Base-by-base conservation (phyloP, 768 basidiomycete genomes). In the Kwoniella europaea region DNA sequence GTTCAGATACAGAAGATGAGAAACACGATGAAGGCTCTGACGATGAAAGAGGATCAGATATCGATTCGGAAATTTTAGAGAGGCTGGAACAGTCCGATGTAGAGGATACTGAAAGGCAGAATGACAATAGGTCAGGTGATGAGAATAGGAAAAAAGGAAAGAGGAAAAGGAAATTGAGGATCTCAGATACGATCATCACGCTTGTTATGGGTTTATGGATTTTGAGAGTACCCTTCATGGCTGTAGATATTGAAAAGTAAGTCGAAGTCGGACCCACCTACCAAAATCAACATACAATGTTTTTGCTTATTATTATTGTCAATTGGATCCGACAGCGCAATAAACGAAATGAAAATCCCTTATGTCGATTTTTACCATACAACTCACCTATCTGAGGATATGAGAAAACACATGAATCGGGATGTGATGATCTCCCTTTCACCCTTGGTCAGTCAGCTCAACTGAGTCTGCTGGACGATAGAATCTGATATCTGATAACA, bases 201-300 rank as follows among this genome's bases (percentile, higher is more conserved):
- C 85, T 96, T 4, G 85, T 91, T 18, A 81, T 94, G 4, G 91
- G 88, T 2, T 91, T 90, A 73, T 94, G 92, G 92, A 89, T 88
- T 22, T 78, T 95, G 81, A 87, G 94, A 20, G 81, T 94, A 46
- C 93, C 94, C 0, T 85, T 91, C 12, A 85, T 91, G 75, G 91
- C 90, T 76, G 87, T 86, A 76, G 93, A 97, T 78, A 87, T 96
- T 61, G 86, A 89, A 55, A 86, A 85, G 94, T 91, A 77, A 72
- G 90, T 59, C 61, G 16, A 24, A 10, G 15, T 24, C 16, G 55
- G 43, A 13, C 5, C 59, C 16, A 18, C 22, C 64, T 15, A 65
- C 35, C 35, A 7, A n/a, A 29, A 6, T 29, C 29, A 29, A 29
- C 29, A 29, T 6, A 4, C 29, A 29, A 29, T 29, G 29, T 29